Evolutionary conservation across 2,329 filamentous ascomycete species (phyloP), one percentile per base, ranked within the genome.

Genomic region (Trichoderma koningiopsis): DNA sequence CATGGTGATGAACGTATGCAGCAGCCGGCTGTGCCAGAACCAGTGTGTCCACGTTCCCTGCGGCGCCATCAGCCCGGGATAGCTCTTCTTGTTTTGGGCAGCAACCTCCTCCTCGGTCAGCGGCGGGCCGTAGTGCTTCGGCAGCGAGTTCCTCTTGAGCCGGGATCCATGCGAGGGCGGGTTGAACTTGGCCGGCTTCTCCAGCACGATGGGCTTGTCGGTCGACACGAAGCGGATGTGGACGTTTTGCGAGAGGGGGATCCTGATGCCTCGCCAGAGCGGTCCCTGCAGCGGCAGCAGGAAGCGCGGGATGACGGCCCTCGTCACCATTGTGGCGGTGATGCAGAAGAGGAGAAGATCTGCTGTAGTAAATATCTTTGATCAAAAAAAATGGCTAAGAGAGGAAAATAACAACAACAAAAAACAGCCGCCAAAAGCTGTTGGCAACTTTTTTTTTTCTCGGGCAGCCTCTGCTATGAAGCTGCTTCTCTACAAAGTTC

Each of bases 61-160:
- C 0, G 94, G 90, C 58, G 95, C 92, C 85, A 97, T 94, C 86
- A 96, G 90, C 74, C 94, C 91, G 1, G 96, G 96, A 78, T 98
- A 98, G 72, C 91, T 84, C 79, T 88, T 91, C 72, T 81, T 87
- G 73, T 84, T 86, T 83, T 93, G 93, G 71, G 85, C 86, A 71
- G 86, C 82, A 62, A 84, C 81, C 79, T 97, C 91, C 63, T 89
- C 86, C 24, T 85, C 82, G 19, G 88, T 89, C 71, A 94, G 81
- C 27, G 88, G 81, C 22, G 93, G 92, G 47, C 93, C 94, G 77
- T 96, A 97, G 79, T 91, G 88, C 74, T 86, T 85, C 35, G 90
- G 89, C 7, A 83, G 79, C 31, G 76, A 79, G 80, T 77, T 78
- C 72, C 86, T 84, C 67, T 87, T 85, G 37, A 93, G 86, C 7